Evolutionary conservation across 306 rosid species (phyloP), one percentile per base, ranked within the genome.

Genomic region (Comarum palustre): DNA sequence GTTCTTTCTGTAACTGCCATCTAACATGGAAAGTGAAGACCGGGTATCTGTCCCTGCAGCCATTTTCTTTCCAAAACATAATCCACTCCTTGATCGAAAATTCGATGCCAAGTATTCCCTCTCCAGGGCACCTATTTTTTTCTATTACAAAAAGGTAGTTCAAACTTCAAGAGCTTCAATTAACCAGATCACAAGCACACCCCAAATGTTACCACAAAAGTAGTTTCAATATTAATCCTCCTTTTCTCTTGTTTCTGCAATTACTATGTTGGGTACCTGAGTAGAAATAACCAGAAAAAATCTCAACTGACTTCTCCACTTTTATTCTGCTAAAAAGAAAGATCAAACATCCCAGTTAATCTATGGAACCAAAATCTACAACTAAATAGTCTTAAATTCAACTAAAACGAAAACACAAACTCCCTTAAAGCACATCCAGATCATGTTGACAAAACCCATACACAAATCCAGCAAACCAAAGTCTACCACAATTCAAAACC

Each of bases 31-130:
- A 39, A 81, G 78, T 42, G 72, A 58, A n/a, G 81, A 69, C 6
- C 81, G 78, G 71, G 34, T 59, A 67, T 76, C 84, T 25, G 84
- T 67, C 75, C 78, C 84, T 57, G 81, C 81, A 59, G 84, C 78
- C 84, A 81, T 81, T 14, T 76, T 38, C 72, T 71, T 34, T 51
- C 80, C 84, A 66, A 71, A 80, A 54, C 77, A 72, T 66, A 81
- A 76, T 60, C 73, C 65, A 36, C 57, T 61, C 52, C 27, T 67
- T 62, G 47, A 69, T 54, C 11, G 72, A 29, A 17, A 68, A 45
- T 5, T 32, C 60, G 60, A 50, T 54, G 25, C 42, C 42, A 71
- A 66, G 42, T 39, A 45, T 4, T 54, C 69, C 74, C 69, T 58
- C 16, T 34, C 67, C 36, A 75, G 36, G 15, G 24, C 58, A 41